Evolutionary conservation across 202 grass and related monocot genomes (phyloP), one percentile per base, ranked within the genome.

Genomic region (Panicum virgatum): DNA sequence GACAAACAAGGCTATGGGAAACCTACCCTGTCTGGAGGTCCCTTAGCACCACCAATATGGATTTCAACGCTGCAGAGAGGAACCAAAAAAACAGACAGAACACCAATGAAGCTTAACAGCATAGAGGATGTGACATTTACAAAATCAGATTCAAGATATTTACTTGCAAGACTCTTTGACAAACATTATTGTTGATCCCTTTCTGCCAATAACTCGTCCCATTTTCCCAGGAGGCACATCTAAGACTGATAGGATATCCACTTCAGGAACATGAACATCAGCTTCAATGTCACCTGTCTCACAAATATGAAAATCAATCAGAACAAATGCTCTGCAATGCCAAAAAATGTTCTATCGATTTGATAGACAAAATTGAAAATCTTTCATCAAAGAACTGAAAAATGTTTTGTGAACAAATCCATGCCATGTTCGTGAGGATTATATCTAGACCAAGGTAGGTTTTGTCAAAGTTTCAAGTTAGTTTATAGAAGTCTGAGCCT

Each of bases 141-240:
- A 56, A 66, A 85, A 80, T 60, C 44, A 67, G 20, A 59, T 51
- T 44, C 48, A 50, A 72, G 54, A 86, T 83, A 48, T 68, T 77
- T 99, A 99, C 96, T 89, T 92, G 92, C 96, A 99, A 92, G 85
- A 91, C 89, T 87, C 70, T 89, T 99, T 99, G 75, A 96, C 87
- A 38, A 69, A 75, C 89, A 81, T 93, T 66, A 99, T 99, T 5
- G 92, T 92, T 43, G 83, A 82, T 67, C 93, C 96, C 80, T 81
- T 99, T 84, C 68, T 96, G 37, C 96, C 96, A 80, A 99, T 99
- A 75, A 99, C 87, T 62, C 90, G 90, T 51, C 96, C 96, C 96
- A 96, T 99, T 90, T 99, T 99, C 56, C 96, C 92, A 89, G 91
- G 80, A 83, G 96, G 96, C 60, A 98, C 91, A 85, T 96, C 80